Base-by-base conservation (phyloP, 176 grass and related monocot species). In the Bonia amplexicaulis region DNA sequence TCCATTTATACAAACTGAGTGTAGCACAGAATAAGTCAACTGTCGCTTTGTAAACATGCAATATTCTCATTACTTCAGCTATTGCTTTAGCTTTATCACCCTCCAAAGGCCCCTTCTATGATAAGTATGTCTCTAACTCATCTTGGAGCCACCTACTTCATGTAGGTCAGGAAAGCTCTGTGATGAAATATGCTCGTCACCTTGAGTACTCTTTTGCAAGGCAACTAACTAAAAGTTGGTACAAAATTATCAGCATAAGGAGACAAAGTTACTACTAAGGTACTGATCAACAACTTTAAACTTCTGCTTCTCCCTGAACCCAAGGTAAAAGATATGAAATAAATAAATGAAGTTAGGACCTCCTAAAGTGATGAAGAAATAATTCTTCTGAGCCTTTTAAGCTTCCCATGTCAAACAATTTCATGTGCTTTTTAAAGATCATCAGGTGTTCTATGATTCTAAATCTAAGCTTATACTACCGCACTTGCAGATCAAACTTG, bases 1-100 rank as follows among this genome's bases (percentile, higher is more conserved):
- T 84, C 89, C 89, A 90, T 83, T 90, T 80, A 46, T 78, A 69
- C 49, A 90, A 74, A 90, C 80, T 49, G 40, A 90, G 85, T 23
- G 25, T 74, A 51, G 74, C 58, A 59, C 84, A 90, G 40, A 90
- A 84, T 80, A 87, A 87, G 9, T 90, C 89, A 68, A 87, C 6
- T 80, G 80, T 74, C 42, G 69, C 77, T 84, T 51, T 87, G 68
- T 87, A 85, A 59, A 84, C 49, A 80, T 52, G 58, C 60, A 87
- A 62, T 73, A 16, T 80, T 79, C 75, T 80, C 67, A 80, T 84
- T 87, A 87, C 74, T 87, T 83, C 68, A 5, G 39, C 66, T 61
- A 84, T 74, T 60, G 80, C 80, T 87, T 79, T 78, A 90, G 80
- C 49, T 73, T 87, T 90, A 83, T 80, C 89, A 63, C 84, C 74